A percentile compares a stretch with the other conserved stretches of the same genome.
These are phyloP conservation scores for Vitellaria paradoxa DNA, from an alignment of 179 eudicot genomes.

Conservation along the genomic window DNA sequence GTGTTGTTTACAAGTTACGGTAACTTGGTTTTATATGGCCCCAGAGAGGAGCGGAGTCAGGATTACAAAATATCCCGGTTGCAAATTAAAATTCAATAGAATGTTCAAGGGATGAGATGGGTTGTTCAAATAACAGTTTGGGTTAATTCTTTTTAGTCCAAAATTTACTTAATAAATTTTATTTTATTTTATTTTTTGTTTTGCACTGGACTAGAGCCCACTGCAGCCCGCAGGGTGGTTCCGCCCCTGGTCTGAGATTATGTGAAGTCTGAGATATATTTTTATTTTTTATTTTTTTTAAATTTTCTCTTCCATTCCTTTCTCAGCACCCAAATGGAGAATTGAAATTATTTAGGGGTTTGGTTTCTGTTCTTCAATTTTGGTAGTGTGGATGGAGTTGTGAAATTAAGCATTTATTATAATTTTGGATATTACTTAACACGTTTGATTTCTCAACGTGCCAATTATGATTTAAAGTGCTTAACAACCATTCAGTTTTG, in stretches of 20 bases:
- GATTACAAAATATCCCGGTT: too few relatives aligned
- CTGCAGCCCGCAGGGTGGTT: too few relatives aligned
- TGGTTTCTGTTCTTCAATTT: background rate
- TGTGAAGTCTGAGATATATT: background rate
- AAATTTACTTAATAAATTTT: too few relatives aligned
- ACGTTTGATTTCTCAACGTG: too few relatives aligned
- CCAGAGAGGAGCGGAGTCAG: too few relatives aligned
- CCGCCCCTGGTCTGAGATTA: background rate
- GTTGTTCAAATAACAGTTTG: too few relatives aligned
- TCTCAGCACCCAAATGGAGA: background rate
- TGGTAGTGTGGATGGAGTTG: background rate
- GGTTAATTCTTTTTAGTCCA: too few relatives aligned
- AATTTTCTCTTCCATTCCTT: background rate
- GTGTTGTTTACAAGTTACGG: background rate
- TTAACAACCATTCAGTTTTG: background rate
- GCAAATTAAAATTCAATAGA: too few relatives aligned
- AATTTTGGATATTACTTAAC: too few relatives aligned
- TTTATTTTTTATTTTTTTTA: background rate
- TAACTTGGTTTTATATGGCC: background rate
- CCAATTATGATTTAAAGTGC: background rate
- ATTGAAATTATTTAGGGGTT: background rate
- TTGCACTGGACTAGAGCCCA: too few relatives aligned
- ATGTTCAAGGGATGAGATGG: too few relatives aligned
- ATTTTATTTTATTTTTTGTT: too few relatives aligned
- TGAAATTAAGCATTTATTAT: background rate